phyloP scores from a whole-genome alignment of 2,329 filamentous ascomycete genomes.

The Monilinia fructicola region DNA sequence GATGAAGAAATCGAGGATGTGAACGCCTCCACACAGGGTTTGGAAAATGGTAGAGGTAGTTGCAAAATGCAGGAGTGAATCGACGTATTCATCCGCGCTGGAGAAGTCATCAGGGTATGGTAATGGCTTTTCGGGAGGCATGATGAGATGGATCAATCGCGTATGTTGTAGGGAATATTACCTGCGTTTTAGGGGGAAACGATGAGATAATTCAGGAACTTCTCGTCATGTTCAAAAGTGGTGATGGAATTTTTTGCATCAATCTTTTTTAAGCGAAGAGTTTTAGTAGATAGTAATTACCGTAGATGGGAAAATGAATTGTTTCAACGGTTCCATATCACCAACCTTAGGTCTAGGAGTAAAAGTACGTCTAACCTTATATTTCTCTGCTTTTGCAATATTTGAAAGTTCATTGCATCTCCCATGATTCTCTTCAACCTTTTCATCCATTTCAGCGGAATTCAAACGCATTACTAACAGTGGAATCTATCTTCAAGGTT shows the following conservation, averaged over 20 bases:
- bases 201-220: not conserved
- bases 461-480: not conserved
- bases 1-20: conserved; percentile 95
- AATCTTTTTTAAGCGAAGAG: conserved; percentile 14
- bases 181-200: not conserved
- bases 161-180: not conserved
- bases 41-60: conserved; percentile 74
- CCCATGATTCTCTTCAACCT: not conserved
- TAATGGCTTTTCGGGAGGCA: conserved; percentile 36
- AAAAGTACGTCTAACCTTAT: not conserved
- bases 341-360: too few relatives aligned
- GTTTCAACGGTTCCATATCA: not conserved
- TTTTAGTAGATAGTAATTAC: not conserved
- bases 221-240: not conserved
- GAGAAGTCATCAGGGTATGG: conserved; percentile 51
- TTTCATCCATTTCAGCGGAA: not conserved
- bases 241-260: conserved; percentile 11
- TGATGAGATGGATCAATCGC: conserved; percentile 13
- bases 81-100: conserved; percentile 73
- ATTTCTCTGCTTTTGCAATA: not conserved
- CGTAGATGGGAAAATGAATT: not conserved
- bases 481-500: not conserved
- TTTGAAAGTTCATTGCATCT: not conserved
- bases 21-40: conserved; percentile 92
- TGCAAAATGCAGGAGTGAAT: conserved; percentile 73